Conservation (phyloP, 768 basidiomycete genomes). For the Sporobolomyces pararoseus region DNA sequence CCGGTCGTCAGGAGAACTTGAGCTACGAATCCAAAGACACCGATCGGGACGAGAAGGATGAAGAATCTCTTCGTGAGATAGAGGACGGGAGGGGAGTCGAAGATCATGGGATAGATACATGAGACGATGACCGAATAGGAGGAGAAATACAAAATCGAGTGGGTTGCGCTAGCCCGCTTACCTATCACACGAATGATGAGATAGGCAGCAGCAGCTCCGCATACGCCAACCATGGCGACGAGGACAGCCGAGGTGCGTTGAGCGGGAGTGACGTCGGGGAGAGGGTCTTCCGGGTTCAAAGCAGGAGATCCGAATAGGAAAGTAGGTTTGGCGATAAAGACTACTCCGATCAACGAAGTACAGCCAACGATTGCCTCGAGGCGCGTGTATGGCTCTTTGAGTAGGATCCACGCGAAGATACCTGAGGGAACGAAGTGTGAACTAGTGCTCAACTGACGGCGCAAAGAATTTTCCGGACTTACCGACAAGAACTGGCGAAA, state of each 20-base stretch:
- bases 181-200: slow-evolving; percentile 66
- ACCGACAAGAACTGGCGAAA: slow-evolving; percentile 61
- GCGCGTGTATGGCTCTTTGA: slow-evolving; percentile 43
- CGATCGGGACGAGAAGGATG: slow-evolving; percentile 44
- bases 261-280: slow-evolving; percentile 4
- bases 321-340: slow-evolving; percentile 74
- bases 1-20: slow-evolving; percentile 61
- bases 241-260: slow-evolving; percentile 27
- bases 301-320: slow-evolving; percentile 57
- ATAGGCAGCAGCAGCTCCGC: slow-evolving; percentile 64
- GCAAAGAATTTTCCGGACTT: background rate
- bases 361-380: slow-evolving; percentile 51
- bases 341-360: slow-evolving; percentile 67
- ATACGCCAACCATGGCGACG: slow-evolving; percentile 65
- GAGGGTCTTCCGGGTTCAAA: background rate
- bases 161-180: slow-evolving; percentile 68
- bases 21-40: slow-evolving; percentile 51
- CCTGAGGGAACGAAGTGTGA: slow-evolving; percentile 62
- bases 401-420: slow-evolving; percentile 42
- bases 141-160: slow-evolving; percentile 67
- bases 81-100: slow-evolving; percentile 46
- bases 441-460: background rate
- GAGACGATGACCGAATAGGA: slow-evolving; percentile 53
- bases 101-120: slow-evolving; percentile 39
- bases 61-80: slow-evolving; percentile 36